phyloP scores from a whole-genome alignment of 2,329 filamentous ascomycete species.

The Tolypocladium sp. region DNA sequence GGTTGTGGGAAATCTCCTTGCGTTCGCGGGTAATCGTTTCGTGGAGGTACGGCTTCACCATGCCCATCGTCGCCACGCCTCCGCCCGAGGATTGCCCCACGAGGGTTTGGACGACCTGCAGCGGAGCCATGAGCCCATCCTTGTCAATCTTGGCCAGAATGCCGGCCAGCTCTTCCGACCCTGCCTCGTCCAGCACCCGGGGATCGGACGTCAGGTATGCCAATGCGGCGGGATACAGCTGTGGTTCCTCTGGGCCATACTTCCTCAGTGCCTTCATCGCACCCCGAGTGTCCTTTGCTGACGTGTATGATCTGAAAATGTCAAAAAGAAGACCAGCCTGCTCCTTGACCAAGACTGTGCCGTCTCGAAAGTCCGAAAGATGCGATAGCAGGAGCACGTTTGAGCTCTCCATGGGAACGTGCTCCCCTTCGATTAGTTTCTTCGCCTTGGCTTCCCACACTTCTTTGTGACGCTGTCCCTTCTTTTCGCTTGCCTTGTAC shows the following conservation, averaged over 20 bases:
- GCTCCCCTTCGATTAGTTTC: conserved; percentile 71
- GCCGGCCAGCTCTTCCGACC: conserved; percentile 66
- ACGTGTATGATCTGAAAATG: conserved; percentile 93
- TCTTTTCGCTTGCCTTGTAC: conserved; percentile 72
- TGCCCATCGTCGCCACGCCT: conserved; percentile 87
- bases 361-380: conserved; percentile 80
- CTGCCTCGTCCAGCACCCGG: conserved; percentile 73
- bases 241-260: conserved; percentile 84
- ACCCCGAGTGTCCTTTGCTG: conserved; percentile 81
- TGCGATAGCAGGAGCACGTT: conserved; percentile 91
- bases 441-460: conserved; percentile 90
- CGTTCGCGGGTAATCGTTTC: conserved; percentile 84
- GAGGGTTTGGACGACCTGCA: conserved; percentile 93
- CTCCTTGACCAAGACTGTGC: conserved; percentile 86
- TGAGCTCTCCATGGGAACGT: conserved; percentile 83
- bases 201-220: conserved; percentile 88
- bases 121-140: conserved; percentile 85
- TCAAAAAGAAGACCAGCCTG: conserved; percentile 87
- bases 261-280: conserved; percentile 84
- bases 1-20: conserved; percentile 72
- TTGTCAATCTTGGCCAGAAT: conserved; percentile 82
- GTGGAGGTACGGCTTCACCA: conserved; percentile 88
- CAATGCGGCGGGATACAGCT: conserved; percentile 84
- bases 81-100: conserved; percentile 43
- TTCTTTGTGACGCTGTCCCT: conserved; percentile 55